Conservation (phyloP, 495 filamentous ascomycete species). For the Cairneyella variabilis region DNA sequence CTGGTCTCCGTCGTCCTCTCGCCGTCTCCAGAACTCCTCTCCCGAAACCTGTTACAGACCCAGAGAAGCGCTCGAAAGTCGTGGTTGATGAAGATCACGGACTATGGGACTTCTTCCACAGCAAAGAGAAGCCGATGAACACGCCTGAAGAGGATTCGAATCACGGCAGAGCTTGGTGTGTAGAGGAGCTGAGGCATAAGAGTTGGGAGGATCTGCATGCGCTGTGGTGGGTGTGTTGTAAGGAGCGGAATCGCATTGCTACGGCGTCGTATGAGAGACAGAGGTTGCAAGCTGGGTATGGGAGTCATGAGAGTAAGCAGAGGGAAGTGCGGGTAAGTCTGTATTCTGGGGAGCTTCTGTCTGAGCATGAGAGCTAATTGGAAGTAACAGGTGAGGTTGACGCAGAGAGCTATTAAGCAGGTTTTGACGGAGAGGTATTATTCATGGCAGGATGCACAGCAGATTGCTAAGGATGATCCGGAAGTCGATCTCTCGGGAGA, state of each 20-base stretch:
- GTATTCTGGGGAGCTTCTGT: not conserved
- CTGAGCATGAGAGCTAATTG: conserved; percentile 13
- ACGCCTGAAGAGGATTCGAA: conserved; percentile 62
- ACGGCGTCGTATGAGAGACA: conserved; percentile 66
- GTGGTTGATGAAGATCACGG: conserved; percentile 71
- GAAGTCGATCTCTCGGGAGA: conserved; percentile 55
- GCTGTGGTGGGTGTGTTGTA: conserved; percentile 93
- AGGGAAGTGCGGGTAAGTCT: conserved; percentile 60
- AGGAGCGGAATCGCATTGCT: conserved; percentile 87
- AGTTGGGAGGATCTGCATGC: conserved; percentile 90
- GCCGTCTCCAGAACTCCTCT: conserved; percentile 66
- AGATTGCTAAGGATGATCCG: conserved; percentile 62
- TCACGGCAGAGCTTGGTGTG: conserved; percentile 79
- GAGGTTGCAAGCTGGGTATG: conserved; percentile 62
- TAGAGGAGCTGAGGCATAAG: conserved; percentile 83
- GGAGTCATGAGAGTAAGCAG: conserved; percentile 54
- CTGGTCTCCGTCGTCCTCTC: conserved; percentile 67
- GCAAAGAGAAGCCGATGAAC: conserved; percentile 55
- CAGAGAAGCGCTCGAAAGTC: conserved; percentile 42
- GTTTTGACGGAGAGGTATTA: conserved; percentile 84
- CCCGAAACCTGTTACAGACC: conserved; percentile 65
- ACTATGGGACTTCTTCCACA: conserved; percentile 89
- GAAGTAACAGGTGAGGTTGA: conserved; percentile 55
- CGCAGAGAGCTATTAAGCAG: conserved; percentile 77
- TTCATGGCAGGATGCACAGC: conserved; percentile 79